phyloP scores from a whole-genome alignment of 192 early-diverging fungal species.

The Helicostylum pulchrum region DNA sequence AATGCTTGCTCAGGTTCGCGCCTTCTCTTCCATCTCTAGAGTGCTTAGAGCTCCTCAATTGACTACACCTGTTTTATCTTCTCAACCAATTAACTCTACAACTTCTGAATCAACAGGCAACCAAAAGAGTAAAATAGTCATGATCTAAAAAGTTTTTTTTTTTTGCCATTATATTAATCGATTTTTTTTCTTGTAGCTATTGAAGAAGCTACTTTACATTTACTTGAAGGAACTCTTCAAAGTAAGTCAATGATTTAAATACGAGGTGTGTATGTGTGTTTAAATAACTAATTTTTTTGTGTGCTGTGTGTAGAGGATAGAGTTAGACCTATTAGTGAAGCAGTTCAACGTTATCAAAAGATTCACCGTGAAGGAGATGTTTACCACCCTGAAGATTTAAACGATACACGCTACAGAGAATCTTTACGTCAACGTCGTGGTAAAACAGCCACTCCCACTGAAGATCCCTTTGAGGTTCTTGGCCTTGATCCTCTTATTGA shows the following conservation, averaged over 20 bases:
- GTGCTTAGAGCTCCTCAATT: constrained; percentile 7
- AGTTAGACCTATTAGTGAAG: constrained; percentile 2
- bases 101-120: background rate
- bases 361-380: constrained; percentile 22
- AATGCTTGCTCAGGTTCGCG: constrained; percentile 18
- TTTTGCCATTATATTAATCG: background rate
- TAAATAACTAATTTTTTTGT: background rate
- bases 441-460: constrained; percentile 3
- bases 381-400: constrained; percentile 38
- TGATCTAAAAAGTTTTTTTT: background rate
- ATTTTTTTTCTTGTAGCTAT: constrained; percentile 6
- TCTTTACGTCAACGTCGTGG: constrained; percentile 29
- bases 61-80: background rate
- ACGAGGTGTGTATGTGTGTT: too few relatives aligned
- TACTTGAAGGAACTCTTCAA: constrained; percentile 11
- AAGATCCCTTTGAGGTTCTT: constrained; percentile 41
- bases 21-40: constrained; percentile 14
- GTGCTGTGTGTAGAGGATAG: constrained; percentile 17
- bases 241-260: constrained; percentile 14
- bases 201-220: constrained; percentile 6
- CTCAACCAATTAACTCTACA: background rate
- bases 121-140: background rate
- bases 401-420: constrained; percentile 27
- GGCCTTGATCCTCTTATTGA: constrained; percentile 42
- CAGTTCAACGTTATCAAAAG: constrained; percentile 26